Evolutionary conservation across 176 grass and related monocot species (phyloP).

Genomic region (Saccharum officinarum): DNA sequence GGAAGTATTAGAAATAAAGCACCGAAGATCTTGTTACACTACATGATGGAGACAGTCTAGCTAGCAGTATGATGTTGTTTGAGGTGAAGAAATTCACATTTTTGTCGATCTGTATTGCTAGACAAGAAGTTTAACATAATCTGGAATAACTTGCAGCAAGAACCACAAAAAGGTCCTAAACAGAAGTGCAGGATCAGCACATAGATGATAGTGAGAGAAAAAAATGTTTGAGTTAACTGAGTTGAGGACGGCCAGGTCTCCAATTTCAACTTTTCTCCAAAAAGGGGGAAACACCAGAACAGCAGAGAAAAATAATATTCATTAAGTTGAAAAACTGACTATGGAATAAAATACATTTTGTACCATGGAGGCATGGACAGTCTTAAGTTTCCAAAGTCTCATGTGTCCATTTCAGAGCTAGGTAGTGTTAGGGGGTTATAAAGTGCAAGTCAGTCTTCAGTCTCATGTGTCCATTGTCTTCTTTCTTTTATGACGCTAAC

Average conservation of each 20-base stretch:
- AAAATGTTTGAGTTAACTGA: background rate
- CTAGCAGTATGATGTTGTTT: background rate
- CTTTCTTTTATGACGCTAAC: background rate
- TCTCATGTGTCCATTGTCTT: background rate
- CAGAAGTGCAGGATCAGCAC: background rate
- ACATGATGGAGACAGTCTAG: background rate
- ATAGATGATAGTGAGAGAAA: background rate
- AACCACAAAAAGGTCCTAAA: background rate
- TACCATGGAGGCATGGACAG: background rate
- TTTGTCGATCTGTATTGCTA: background rate
- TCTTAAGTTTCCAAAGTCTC: background rate
- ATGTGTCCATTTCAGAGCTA: background rate
- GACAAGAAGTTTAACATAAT: background rate
- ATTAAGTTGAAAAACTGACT: background rate
- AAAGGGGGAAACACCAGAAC: background rate
- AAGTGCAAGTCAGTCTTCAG: background rate
- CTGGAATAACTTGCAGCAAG: background rate
- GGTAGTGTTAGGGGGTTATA: background rate
- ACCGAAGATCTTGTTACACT: too few species aligned
- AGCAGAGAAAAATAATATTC: background rate
- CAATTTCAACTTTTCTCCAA: background rate
- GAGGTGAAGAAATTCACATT: background rate
- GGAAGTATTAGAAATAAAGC: too few species aligned
- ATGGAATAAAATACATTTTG: conserved; percentile 1
- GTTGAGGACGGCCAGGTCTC: background rate